A percentile compares a stretch with the other conserved stretches of the same genome.
phyloP scores from a whole-genome alignment of 2,329 filamentous ascomycete genomes.

The Aspergillus sergii region DNA sequence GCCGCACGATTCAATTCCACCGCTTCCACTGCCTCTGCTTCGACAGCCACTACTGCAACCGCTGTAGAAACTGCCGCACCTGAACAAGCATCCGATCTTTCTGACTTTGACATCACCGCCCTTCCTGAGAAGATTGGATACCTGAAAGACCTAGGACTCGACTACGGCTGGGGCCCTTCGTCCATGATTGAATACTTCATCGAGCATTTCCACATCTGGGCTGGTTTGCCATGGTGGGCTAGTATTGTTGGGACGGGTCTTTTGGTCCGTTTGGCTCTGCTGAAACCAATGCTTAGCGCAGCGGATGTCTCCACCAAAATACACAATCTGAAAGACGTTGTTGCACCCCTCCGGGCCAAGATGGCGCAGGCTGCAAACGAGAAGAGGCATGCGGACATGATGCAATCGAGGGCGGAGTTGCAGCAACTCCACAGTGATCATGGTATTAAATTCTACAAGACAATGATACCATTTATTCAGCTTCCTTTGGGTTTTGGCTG shows the following conservation, averaged over 20 bases:
- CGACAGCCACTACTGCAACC: conserved; percentile 19
- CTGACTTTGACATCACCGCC: conserved; percentile 47
- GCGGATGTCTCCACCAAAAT: conserved; percentile 66
- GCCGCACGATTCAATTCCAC: conserved; percentile 44
- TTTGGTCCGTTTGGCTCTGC: conserved; percentile 64
- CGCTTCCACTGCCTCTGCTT: conserved; percentile 23
- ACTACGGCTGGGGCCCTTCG: conserved; percentile 84
- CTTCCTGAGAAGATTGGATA: conserved; percentile 81
- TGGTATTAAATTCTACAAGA: conserved; percentile 57
- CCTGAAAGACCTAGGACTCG: conserved; percentile 77
- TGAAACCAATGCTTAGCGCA: conserved; percentile 66
- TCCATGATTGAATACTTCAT: conserved; percentile 72
- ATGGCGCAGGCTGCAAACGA: conserved; percentile 50
- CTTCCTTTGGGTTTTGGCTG: conserved; percentile 76
- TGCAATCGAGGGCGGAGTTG: conserved; percentile 54
- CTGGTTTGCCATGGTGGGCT: conserved; percentile 79
- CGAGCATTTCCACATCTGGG: conserved; percentile 79
- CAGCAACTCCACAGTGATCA: conserved; percentile 54
- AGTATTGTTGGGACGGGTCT: conserved; percentile 70
- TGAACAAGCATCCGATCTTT: conserved; percentile 28
- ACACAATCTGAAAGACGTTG: conserved; percentile 61
- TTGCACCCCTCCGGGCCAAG: conserved; percentile 58
- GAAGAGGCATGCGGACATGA: conserved; percentile 52
- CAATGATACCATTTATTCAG: conserved; percentile 62
- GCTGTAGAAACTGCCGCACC: conserved; percentile 10